Evolutionary conservation across 2,329 filamentous ascomycete species (phyloP), one percentile per base, ranked within the genome.

Genomic region (Ciborinia camelliae): DNA sequence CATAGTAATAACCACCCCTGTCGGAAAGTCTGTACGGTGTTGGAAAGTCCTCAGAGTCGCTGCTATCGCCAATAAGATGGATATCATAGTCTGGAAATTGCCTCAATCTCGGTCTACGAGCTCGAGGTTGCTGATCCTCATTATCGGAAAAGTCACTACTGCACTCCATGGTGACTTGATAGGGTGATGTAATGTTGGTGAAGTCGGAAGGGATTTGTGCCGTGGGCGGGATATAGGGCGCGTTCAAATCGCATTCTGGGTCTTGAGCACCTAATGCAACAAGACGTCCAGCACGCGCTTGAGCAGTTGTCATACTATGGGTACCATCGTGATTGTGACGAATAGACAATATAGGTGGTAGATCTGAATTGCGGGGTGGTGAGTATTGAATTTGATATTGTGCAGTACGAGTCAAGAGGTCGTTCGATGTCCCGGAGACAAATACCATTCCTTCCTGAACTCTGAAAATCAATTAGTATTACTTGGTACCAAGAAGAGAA

Each of bases 391-490:
- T 88, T 69, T 91, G 86, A 74, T 94, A 94, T 66, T 87, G 83
- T 8, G 89, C 84, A 14, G 91, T 95, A 65, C 88, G 84, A 26
- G 81, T 84, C 51, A 95, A 78, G 1, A 95, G 79, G 66, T 95
- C 88, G 70, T 96, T 87, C 45, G 88, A 85, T 48, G 87, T 84
- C 93, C 97, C 97, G 53, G 91, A 86, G 35, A 98, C 84, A 73
- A 97, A 97, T 0, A 98, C 85, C 83, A 97, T 89, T 52, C 95
- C 94, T 82, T 96, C 90, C 77, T 94, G 89, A 62, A 97, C 88
- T 62, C 91, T 94, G 28, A 2, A 48, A 37, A 74, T 64, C 32
- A 28, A 51, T 73, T 69, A 72, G 67, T 60, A 64, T 62, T 50
- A 18, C 8, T 4, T 48, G 32, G 20, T 20, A 35, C n/a, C 32